Conservation (phyloP, 345 rosid genomes). For the Populus ilicifolia region DNA sequence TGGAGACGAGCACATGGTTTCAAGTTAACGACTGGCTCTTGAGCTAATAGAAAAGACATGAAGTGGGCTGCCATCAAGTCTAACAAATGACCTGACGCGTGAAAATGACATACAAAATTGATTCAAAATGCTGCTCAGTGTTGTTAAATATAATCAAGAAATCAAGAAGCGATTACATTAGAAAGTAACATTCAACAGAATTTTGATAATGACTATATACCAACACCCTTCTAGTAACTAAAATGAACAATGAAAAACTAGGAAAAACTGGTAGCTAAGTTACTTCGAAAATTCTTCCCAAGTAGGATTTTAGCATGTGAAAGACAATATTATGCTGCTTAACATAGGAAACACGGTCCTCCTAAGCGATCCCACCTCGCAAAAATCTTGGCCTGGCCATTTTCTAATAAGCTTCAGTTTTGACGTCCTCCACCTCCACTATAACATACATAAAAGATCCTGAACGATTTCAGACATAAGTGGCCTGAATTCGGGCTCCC, state of each 20-base stretch:
- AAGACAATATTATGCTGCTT: neutral
- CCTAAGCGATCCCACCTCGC: slow-evolving; percentile 1
- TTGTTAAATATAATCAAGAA: neutral
- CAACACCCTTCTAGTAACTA: neutral
- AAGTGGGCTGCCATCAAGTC: neutral
- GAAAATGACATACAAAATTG: neutral
- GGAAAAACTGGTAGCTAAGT: neutral
- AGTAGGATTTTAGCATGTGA: neutral
- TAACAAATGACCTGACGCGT: neutral
- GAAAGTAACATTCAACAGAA: neutral
- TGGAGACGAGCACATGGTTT: neutral
- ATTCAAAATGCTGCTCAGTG: neutral
- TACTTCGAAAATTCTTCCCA: neutral
- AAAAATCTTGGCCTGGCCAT: neutral
- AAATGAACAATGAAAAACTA: neutral
- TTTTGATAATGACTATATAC: neutral
- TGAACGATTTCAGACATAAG: slow-evolving; percentile 78
- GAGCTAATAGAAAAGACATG: neutral
- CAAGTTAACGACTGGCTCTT: neutral
- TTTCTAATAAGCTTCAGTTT: neutral
- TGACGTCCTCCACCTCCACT: slow-evolving; percentile 3
- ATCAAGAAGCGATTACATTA: neutral
- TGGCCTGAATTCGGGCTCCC: slow-evolving; percentile 90
- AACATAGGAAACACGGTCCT: neutral
- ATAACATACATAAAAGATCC: slow-evolving; percentile 69